phyloP scores from a whole-genome alignment of 2,329 filamentous ascomycete species.

The Cercospora sp. region DNA sequence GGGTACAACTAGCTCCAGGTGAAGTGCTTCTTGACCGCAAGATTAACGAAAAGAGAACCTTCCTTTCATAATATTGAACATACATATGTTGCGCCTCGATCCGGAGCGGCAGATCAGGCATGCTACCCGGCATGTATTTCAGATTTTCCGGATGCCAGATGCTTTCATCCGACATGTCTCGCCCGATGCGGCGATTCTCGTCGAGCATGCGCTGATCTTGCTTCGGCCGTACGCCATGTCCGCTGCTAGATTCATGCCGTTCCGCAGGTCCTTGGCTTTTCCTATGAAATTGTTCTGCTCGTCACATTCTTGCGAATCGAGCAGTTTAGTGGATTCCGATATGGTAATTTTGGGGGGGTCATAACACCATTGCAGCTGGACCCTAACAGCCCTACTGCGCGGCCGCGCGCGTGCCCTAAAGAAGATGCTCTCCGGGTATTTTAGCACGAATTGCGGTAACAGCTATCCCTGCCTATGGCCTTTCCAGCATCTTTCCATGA shows the following conservation, averaged over 20 bases:
- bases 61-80: not conserved
- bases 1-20: not conserved
- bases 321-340: not conserved
- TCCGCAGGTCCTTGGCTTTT: not conserved
- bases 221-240: not conserved
- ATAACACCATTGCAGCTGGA: not conserved
- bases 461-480: not conserved
- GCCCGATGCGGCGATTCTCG: not conserved
- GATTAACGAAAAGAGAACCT: not conserved
- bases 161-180: not conserved
- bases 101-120: not conserved
- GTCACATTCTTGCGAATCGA: not conserved
- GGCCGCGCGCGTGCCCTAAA: not conserved
- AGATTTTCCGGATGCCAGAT: not conserved
- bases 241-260: not conserved
- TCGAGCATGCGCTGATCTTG: not conserved
- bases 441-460: not conserved
- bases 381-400: not conserved
- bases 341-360: not conserved
- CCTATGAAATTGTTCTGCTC: not conserved
- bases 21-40: not conserved
- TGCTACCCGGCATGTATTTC: not conserved
- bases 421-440: not conserved
- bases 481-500: not conserved
- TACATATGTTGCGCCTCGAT: not conserved